These are phyloP conservation scores for Dryas drummondii DNA, from an alignment of 306 rosid genomes.

Conservation along the genomic window DNA sequence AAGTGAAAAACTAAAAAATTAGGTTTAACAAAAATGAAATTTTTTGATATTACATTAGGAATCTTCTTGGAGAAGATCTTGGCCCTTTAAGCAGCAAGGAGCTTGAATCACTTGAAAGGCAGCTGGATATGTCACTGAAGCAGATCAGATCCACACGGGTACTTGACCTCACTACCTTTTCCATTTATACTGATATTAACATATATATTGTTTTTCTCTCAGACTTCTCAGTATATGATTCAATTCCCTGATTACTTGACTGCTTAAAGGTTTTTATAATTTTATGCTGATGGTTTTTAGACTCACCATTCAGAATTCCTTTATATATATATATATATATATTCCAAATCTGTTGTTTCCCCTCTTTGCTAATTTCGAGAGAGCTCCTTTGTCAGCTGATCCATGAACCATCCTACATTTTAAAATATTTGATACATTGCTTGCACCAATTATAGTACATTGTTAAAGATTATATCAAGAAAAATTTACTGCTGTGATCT, in stretches of 20 bases:
- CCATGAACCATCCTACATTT: not conserved
- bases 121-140: slow-evolving; percentile 85
- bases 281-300: not conserved
- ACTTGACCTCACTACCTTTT: slow-evolving; percentile 1
- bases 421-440: not conserved
- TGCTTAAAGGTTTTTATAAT: not conserved
- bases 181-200: not conserved
- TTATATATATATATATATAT: too few relatives aligned
- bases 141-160: slow-evolving; percentile 96
- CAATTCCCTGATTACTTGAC: not conserved
- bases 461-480: too few relatives aligned
- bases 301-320: not conserved
- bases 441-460: too few relatives aligned
- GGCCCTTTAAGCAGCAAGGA: slow-evolving; percentile 86
- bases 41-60: slow-evolving; percentile 38
- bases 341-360: too few relatives aligned
- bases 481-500: too few relatives aligned
- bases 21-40: not conserved
- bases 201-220: not conserved
- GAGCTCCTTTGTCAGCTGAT: too few relatives aligned
- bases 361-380: too few relatives aligned
- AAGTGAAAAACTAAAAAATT: not conserved
- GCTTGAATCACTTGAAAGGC: slow-evolving; percentile 93
- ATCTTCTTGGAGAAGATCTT: slow-evolving; percentile 96
- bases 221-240: too few relatives aligned